A percentile compares a stretch with the other conserved stretches of the same genome.
phyloP scores from a whole-genome alignment of 345 rosid species.

The Hypericum androsaemum region DNA sequence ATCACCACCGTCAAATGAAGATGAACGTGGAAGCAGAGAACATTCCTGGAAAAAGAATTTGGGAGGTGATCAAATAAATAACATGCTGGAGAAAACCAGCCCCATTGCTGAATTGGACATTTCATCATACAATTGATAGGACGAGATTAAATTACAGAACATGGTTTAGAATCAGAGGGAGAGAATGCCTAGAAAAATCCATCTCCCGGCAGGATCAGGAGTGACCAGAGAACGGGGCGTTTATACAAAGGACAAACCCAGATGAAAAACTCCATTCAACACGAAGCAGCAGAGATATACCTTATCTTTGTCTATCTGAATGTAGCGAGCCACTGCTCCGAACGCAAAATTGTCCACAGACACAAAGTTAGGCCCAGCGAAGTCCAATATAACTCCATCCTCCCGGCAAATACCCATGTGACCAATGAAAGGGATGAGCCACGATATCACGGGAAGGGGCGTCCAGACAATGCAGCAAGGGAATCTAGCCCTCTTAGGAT shows the following conservation, averaged over 20 bases:
- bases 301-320: conserved; percentile 66
- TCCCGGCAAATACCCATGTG: conserved; percentile 82
- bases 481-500: conserved; percentile 59
- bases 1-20: conserved; percentile 29
- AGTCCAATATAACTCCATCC: conserved; percentile 85
- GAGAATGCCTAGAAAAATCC: no score
- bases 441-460: conserved; percentile 79
- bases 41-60: conserved; percentile 29
- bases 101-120: no score
- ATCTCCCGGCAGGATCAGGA: no score
- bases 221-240: no score
- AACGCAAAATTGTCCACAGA: conserved; percentile 78
- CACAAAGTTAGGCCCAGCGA: conserved; percentile 91
- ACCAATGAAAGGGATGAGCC: conserved; percentile 86
- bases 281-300: conserved; percentile 17
- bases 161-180: no score
- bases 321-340: conserved; percentile 65
- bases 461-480: conserved; percentile 93
- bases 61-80: not conserved
- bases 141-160: no score
- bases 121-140: no score
- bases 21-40: conserved; percentile 21
- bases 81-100: not conserved
- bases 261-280: not conserved
- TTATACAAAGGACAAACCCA: no score